A percentile compares a stretch with the other conserved stretches of the same genome.
Conservation (phyloP, 139 green algal genomes). For the Chlorella sp. region DNA sequence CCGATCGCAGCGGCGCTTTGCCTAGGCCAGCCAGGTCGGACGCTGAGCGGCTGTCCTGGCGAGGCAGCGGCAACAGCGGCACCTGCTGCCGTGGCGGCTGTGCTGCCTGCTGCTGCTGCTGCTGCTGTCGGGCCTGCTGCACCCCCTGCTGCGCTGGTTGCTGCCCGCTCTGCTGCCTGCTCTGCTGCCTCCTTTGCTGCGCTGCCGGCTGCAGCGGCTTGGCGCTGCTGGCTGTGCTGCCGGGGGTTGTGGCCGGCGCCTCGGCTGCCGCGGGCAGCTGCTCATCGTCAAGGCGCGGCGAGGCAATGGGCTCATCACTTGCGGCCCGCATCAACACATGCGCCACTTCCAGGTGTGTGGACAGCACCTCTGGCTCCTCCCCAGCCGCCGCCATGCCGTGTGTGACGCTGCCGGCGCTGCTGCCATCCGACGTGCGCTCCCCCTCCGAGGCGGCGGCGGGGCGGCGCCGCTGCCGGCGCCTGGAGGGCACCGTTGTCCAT, state of each 20-base stretch:
- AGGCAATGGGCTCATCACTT: too few relatives aligned
- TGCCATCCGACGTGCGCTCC: background rate
- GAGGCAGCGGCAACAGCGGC: background rate
- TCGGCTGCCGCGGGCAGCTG: too few relatives aligned
- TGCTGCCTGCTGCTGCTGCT: background rate
- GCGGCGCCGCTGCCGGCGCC: background rate
- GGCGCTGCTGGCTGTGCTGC: background rate
- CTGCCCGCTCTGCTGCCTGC: background rate
- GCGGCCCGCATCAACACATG: background rate
- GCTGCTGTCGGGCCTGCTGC: background rate
- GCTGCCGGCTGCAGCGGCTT: background rate
- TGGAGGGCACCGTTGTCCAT: background rate
- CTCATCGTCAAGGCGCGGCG: too few relatives aligned
- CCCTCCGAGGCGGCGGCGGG: slow-evolving; percentile 10
- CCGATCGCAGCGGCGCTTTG: background rate
- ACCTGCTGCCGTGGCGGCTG: background rate
- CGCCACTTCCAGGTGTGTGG: background rate
- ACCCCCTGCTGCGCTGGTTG: background rate
- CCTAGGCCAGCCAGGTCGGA: background rate
- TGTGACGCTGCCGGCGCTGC: background rate
- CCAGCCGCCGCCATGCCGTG: background rate
- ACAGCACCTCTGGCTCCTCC: background rate
- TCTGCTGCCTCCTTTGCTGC: background rate
- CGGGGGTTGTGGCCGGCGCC: background rate
- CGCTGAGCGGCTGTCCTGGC: background rate